phyloP scores from a whole-genome alignment of 2,329 filamentous ascomycete genomes.

The Pseudogymnoascus verrucosus region DNA sequence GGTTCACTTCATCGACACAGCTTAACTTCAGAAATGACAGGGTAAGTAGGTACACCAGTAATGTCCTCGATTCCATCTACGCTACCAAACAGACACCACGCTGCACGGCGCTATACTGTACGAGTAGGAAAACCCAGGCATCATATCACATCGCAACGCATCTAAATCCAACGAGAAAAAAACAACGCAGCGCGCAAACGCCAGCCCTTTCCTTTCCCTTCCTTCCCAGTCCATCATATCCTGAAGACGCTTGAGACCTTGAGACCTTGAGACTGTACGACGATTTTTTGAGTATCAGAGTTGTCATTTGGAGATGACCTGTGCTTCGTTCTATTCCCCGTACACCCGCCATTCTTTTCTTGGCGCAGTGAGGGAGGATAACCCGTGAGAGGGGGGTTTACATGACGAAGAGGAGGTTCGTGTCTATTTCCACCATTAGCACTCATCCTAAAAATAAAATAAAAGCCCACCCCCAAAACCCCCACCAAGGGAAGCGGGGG shows the following conservation, averaged over 20 bases:
- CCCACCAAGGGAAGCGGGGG: no score
- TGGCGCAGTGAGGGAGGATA: neutral
- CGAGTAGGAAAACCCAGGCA: neutral
- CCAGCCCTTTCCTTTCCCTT: neutral
- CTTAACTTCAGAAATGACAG: no score
- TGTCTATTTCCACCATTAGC: slow-evolving; percentile 37
- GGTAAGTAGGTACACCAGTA: no score
- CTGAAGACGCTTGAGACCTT: neutral
- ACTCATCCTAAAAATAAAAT: no score
- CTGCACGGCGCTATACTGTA: neutral
- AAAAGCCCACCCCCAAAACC: no score
- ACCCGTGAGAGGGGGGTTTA: slow-evolving; percentile 25
- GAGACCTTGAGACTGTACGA: neutral
- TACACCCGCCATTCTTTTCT: neutral
- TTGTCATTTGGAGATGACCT: neutral
- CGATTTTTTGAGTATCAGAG: neutral
- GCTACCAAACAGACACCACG: neutral
- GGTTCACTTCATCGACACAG: no score
- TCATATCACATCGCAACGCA: neutral
- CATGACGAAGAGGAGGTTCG: slow-evolving; percentile 56
- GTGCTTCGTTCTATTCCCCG: neutral
- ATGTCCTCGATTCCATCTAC: neutral
- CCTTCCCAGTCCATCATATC: neutral
- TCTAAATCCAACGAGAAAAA: neutral
- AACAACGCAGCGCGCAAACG: neutral